Percentiles rank a stretch among this genome's conserved stretches.
phyloP scores from a whole-genome alignment of 768 basidiomycete species.

The Tylopilus sp. region DNA sequence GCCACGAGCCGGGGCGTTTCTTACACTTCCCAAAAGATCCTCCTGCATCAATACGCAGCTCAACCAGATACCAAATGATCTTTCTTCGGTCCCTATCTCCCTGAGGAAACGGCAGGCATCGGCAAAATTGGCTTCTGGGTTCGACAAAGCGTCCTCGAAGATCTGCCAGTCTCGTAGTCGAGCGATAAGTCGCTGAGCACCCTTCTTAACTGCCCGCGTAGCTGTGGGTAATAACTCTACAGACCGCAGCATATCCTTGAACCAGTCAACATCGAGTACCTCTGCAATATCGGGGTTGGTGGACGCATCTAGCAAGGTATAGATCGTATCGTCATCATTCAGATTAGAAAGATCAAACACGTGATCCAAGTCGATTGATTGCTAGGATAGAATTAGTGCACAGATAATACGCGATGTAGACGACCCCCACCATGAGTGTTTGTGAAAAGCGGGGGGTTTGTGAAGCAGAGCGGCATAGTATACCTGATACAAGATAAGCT shows the following conservation, averaged over 20 bases:
- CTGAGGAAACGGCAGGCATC: conserved; percentile 50
- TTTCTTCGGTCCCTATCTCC: conserved; percentile 62
- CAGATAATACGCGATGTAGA: background rate
- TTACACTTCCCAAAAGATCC: conserved; percentile 38
- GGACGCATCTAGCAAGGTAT: conserved; percentile 59
- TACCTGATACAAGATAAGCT: conserved; percentile 56
- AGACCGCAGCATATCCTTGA: conserved; percentile 23
- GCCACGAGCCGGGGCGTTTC: conserved; percentile 10
- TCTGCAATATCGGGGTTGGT: conserved; percentile 64
- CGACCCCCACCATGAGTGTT: conserved; percentile 41
- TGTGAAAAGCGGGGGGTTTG: conserved; percentile 51
- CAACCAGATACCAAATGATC: conserved; percentile 70
- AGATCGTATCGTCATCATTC: conserved; percentile 50
- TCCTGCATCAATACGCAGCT: conserved; percentile 62
- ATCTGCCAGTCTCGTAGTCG: conserved; percentile 56
- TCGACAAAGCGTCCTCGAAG: conserved; percentile 60
- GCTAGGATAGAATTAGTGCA: conserved; percentile 36
- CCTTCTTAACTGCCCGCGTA: conserved; percentile 41
- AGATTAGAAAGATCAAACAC: conserved; percentile 54
- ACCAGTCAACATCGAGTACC: conserved; percentile 40
- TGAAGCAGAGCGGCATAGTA: conserved; percentile 62
- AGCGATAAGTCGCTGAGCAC: conserved; percentile 44
- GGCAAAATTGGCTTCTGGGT: conserved; percentile 48
- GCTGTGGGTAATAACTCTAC: conserved; percentile 28
- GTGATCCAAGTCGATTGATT: conserved; percentile 49